Evolutionary conservation across 78 protist species (phyloP), one percentile per base, ranked within the genome.

Genomic region (Dictyostelium brefeldianum): DNA sequence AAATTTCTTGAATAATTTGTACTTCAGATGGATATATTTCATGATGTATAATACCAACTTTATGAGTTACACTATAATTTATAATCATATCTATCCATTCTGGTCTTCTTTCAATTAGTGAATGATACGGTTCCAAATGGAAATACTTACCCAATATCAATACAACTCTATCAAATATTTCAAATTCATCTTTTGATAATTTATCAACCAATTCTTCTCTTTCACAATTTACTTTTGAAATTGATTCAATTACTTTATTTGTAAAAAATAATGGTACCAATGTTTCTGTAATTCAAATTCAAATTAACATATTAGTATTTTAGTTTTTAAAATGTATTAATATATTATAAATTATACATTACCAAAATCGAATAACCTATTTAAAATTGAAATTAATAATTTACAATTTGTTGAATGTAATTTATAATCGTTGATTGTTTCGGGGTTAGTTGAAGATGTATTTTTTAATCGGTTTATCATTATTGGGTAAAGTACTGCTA

Each of bases 11-110:
- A 36, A 74, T 82, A 36, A 77, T 31, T 6, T 25, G 27, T 14
- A 87, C 59, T 7, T 77, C 47, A 1, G 5, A 5, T 48, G 46
- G 78, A 48, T 20, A 3, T 17, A 87, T 46, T 18, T 87, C 93
- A 6, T 62, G n/a, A 29, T 77, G 78, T 12, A 87, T 18, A 9
- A 71, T 27, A 15, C 83, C 74, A 41, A 62, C 36, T 80, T 62
- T 56, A 50, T 87, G 67, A 12, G 62, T 64, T 0, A 62, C 36
- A 31, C 83, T 75, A 4, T 77, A 57, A 20, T 77, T 77, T n/a
- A 87, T 53, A 5, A 87, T 75, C 56, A 87, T 48, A 59, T 87
- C 93, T 0, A 87, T 41, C 93, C 83, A 87, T 17, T 87, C 93
- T 64, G 93, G 65, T 43, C 79, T 70, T 64, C 41, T 64, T 41